Evolutionary conservation across 1,284 basidiomycete species (phyloP).

Genomic region (Anthracocystis panici-leucophaei): DNA sequence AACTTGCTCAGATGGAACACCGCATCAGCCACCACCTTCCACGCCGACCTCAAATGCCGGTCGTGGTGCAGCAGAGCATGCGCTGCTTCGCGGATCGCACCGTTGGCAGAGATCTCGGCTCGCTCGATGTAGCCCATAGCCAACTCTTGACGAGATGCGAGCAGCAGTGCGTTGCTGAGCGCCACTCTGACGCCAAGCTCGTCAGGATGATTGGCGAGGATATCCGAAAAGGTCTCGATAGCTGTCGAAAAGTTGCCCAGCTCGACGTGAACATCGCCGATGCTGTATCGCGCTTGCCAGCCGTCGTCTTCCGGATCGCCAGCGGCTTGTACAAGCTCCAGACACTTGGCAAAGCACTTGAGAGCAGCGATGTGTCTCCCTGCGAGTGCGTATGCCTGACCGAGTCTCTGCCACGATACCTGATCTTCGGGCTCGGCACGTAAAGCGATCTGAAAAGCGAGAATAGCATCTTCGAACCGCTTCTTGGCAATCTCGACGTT

Average conservation of each 20-base stretch:
- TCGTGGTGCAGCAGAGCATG: constrained; percentile 74
- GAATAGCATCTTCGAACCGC: constrained; percentile 82
- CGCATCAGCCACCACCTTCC: constrained; percentile 89
- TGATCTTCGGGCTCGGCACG: constrained; percentile 83
- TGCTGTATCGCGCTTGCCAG: constrained; percentile 87
- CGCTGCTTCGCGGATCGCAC: constrained; percentile 75
- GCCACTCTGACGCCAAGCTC: constrained; percentile 79
- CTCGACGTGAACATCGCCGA: constrained; percentile 86
- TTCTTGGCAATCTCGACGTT: constrained; percentile 84
- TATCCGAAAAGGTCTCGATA: constrained; percentile 77
- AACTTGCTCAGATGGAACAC: constrained; percentile 72
- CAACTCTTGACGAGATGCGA: constrained; percentile 78
- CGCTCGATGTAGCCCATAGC: constrained; percentile 79
- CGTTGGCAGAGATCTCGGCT: constrained; percentile 79
- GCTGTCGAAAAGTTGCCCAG: constrained; percentile 82
- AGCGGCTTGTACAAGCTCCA: constrained; percentile 56
- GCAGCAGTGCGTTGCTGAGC: constrained; percentile 80
- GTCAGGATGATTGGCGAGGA: constrained; percentile 75
- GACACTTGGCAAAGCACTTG: constrained; percentile 85
- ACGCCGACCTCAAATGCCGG: constrained; percentile 72
- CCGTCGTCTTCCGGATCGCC: constrained; percentile 70
- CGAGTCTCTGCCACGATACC: constrained; percentile 86
- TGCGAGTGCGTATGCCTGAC: constrained; percentile 88
- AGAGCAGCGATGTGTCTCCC: constrained; percentile 89
- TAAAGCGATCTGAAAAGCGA: constrained; percentile 88